Conservation (phyloP, 768 basidiomycete species). For the Tylopilus sp. region DNA sequence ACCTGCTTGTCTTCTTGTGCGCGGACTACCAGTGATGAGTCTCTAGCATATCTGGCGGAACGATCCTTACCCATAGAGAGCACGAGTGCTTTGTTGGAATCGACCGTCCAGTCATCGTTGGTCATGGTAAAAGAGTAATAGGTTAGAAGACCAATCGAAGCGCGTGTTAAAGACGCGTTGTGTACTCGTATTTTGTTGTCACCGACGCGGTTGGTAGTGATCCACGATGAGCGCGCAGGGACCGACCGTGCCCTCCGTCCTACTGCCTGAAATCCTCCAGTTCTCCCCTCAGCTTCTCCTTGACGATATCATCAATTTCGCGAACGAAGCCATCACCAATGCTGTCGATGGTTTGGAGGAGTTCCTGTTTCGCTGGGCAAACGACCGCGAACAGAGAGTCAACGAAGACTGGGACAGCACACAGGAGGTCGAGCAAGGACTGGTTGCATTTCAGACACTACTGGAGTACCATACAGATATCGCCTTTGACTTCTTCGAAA, state of each 20-base stretch:
- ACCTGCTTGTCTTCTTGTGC: constrained; percentile 60
- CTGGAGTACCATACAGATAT: constrained; percentile 86
- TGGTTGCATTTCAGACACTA: constrained; percentile 84
- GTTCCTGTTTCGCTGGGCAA: constrained; percentile 71
- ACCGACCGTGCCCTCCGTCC: constrained; percentile 24
- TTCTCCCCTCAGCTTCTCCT: constrained; percentile 83
- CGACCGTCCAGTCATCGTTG: constrained; percentile 62
- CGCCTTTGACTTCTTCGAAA: constrained; percentile 90
- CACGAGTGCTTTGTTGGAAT: constrained; percentile 73
- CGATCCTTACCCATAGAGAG: constrained; percentile 63
- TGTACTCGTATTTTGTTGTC: constrained; percentile 20
- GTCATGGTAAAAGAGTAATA: constrained; percentile 21
- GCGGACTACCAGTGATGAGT: constrained; percentile 49
- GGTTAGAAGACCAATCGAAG: background rate
- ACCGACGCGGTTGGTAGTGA: background rate
- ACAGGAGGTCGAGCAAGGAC: constrained; percentile 73
- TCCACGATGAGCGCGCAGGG: constrained; percentile 27
- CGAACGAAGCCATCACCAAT: constrained; percentile 74
- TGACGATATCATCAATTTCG: constrained; percentile 83
- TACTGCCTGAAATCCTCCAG: constrained; percentile 58
- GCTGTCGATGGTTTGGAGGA: constrained; percentile 78
- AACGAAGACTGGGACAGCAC: constrained; percentile 54
- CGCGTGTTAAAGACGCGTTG: constrained; percentile 22
- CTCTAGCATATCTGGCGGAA: background rate
- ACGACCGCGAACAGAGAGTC: constrained; percentile 51